phyloP scores from a whole-genome alignment of 371 early-diverging fungal genomes.

The Mucor lusitanicus region DNA sequence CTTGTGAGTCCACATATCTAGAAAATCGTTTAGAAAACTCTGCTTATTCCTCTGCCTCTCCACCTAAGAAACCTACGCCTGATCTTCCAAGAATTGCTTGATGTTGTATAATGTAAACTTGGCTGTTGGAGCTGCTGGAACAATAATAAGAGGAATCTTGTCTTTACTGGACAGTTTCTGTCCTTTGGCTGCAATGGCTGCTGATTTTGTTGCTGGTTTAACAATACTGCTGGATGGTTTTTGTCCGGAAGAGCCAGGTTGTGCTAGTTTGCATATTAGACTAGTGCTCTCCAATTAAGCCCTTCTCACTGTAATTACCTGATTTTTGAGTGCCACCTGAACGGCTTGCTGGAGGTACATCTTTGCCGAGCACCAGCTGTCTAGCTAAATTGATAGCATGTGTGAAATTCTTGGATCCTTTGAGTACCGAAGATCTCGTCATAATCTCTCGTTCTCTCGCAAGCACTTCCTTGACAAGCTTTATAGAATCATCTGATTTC shows the following conservation, averaged over 20 bases:
- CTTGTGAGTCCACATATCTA: slow-evolving; percentile 69
- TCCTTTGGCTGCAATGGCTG: slow-evolving; percentile 9
- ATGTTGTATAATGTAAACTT: slow-evolving; percentile 86
- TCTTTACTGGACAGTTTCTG: slow-evolving; percentile 31
- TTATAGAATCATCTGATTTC: slow-evolving; percentile 36
- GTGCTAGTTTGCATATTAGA: background rate
- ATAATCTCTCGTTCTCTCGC: slow-evolving; percentile 45
- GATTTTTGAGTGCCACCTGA: slow-evolving; percentile 11
- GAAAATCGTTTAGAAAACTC: background rate
- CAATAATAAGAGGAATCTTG: slow-evolving; percentile 82
- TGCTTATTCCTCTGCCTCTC: no score
- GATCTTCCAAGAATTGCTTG: slow-evolving; percentile 75
- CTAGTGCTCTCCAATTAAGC: background rate
- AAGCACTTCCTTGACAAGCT: slow-evolving; percentile 40
- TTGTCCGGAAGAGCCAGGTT: slow-evolving; percentile 12
- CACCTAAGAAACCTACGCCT: slow-evolving; percentile 44
- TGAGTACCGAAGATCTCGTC: slow-evolving; percentile 46
- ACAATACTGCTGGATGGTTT: background rate
- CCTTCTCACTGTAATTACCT: background rate
- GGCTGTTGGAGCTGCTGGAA: slow-evolving; percentile 84
- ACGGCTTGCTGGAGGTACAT: slow-evolving; percentile 6
- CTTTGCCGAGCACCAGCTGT: slow-evolving; percentile 22
- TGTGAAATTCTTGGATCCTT: slow-evolving; percentile 42
- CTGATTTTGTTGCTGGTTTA: background rate
- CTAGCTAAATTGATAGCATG: slow-evolving; percentile 24